Conservation (phyloP, 1,284 basidiomycete genomes). For the Ceratobasidium sp. region DNA sequence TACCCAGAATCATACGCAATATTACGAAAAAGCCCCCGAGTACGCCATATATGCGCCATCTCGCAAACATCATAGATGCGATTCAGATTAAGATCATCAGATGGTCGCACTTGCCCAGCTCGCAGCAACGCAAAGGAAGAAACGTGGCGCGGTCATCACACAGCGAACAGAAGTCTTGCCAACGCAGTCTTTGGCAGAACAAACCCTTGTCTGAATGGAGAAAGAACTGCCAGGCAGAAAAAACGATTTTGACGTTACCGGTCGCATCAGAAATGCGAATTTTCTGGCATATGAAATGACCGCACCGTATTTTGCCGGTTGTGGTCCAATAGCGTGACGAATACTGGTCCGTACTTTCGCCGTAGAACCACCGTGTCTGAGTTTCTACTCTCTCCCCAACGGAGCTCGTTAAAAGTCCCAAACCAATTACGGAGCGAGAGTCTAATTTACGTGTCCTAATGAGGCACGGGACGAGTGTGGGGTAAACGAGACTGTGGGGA, state of each 20-base stretch:
- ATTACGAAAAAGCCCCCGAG: no score
- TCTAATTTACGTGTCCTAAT: conserved; percentile 1
- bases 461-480: background rate
- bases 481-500: background rate
- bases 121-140: background rate
- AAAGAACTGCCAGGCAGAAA: no score
- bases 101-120: background rate
- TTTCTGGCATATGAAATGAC: background rate
- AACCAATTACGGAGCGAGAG: background rate
- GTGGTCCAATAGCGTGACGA: background rate
- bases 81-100: background rate
- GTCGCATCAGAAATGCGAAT: background rate
- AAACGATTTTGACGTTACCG: background rate
- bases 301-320: background rate
- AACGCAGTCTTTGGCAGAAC: background rate
- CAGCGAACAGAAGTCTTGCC: background rate
- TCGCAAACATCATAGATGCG: background rate
- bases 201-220: no score
- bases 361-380: background rate
- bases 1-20: no score
- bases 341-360: background rate
- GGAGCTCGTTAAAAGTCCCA: background rate
- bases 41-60: no score
- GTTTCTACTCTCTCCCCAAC: background rate
- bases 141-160: conserved; percentile 11